Base-by-base conservation (phyloP, 2,329 filamentous ascomycete species). In the Talaromyces albobiverticillius region DNA sequence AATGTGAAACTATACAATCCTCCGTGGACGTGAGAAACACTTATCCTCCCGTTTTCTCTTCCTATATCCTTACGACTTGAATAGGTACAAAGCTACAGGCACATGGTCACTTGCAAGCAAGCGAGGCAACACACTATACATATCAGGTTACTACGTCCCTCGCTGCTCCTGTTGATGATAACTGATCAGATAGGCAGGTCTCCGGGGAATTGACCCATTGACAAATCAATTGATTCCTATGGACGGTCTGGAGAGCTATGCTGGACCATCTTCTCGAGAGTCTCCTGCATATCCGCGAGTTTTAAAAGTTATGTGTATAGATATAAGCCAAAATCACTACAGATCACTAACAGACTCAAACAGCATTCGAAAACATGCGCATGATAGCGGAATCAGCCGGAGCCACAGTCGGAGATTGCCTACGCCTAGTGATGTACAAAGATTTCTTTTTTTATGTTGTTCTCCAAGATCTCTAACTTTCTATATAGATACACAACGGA, bases 81-180 rank as follows among this genome's bases (percentile, higher is more conserved):
- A 22, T 32, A 51, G 48, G 18, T 51, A 51, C 34, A 51, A 51
- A 26, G 38, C 48, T 31, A 51, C 36, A n/a, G 38, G 26, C 34
- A 36, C 40, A 6, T 52, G 49, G 26, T 52, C 18, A 1, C 29
- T 52, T 22, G 40, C 40, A 10, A 51, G 40, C 23, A 51, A 51
- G 18, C 18, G 49, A 42, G 49, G 10, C 16, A 32, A 34, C 11
- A 34, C 49, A 26, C 49, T 51, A 8, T 51, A 51, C 13, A 45
- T 51, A 13, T 25, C 46, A 40, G 46, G 31, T 18, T 32, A 9
- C 20, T n/a, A 31, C 11, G 4, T 47, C 23, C 4, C 14, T 45
- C 22, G 9, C 10, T 14, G 26, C 13, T 2, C 16, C 14, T 45
- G n/a, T 13, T 9, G 18, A 22, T n/a, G n/a, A 22, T 9, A 45